Evolutionary conservation across 192 early-diverging fungal genomes (phyloP).

Genomic region (Phycomyces nitens): DNA sequence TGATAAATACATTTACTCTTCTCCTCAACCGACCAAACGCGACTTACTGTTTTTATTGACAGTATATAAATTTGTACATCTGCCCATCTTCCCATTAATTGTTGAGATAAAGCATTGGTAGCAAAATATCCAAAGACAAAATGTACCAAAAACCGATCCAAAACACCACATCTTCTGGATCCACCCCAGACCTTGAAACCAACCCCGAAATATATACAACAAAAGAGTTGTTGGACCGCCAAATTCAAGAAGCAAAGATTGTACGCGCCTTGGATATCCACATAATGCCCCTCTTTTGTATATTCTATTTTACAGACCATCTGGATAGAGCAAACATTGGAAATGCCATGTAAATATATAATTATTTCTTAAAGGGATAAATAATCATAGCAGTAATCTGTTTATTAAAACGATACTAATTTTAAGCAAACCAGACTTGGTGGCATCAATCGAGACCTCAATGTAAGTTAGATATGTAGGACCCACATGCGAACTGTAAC

Average conservation of each 20-base stretch:
- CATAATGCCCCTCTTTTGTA: constrained; percentile 57
- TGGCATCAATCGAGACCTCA: constrained; percentile 39
- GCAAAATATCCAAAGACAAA: too few species aligned
- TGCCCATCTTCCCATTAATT: too few species aligned
- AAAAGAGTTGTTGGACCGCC: neutral
- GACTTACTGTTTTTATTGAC: too few species aligned
- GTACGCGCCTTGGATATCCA: constrained; percentile 51
- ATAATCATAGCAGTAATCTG: neutral
- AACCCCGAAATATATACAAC: too few species aligned
- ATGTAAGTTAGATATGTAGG: constrained; percentile 36
- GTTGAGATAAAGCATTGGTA: too few species aligned
- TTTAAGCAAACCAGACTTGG: constrained; percentile 14
- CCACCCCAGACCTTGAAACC: too few species aligned
- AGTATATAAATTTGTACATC: too few species aligned
- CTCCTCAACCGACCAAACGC: too few species aligned
- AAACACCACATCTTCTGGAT: too few species aligned
- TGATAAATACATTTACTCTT: too few species aligned
- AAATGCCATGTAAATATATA: constrained; percentile 52
- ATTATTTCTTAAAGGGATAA: too few species aligned
- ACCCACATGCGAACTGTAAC: constrained; percentile 7
- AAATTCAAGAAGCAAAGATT: constrained; percentile 35
- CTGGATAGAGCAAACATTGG: constrained; percentile 71
- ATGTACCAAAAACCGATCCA: too few species aligned
- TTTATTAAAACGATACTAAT: neutral
- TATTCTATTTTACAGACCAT: constrained; percentile 60